Evolutionary conservation across 1,139 yeast species (phyloP).

Genomic region (Candida sanyaensis): DNA sequence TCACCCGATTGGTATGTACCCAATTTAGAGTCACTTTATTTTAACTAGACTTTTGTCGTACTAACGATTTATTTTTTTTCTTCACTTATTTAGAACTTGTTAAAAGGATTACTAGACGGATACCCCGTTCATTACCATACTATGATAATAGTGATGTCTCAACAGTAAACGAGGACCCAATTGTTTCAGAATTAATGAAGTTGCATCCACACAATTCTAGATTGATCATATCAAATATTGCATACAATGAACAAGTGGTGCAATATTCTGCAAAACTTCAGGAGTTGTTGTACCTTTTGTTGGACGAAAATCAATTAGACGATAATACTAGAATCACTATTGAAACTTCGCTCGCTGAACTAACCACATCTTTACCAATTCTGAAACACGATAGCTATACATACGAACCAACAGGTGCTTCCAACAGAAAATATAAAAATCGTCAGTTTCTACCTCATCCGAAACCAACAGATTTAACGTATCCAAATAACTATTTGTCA

Average conservation of each 20-base stretch:
- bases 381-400: constrained; percentile 8
- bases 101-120: constrained; percentile 13
- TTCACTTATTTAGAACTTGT: constrained; percentile 13
- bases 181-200: constrained; percentile 32
- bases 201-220: constrained; percentile 29
- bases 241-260: constrained; percentile 15
- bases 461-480: background rate
- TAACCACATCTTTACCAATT: constrained; percentile 31
- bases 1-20: constrained; percentile 25
- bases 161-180: constrained; percentile 21
- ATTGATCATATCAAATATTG: constrained; percentile 6
- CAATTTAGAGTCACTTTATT: background rate
- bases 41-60: background rate
- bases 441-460: constrained; percentile 11
- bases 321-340: constrained; percentile 31
- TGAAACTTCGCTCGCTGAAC: constrained; percentile 27
- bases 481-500: constrained; percentile 40
- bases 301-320: constrained; percentile 29
- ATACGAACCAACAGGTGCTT: background rate
- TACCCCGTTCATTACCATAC: constrained; percentile 18
- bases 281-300: constrained; percentile 30
- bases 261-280: constrained; percentile 29
- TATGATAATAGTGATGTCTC: constrained; percentile 12
- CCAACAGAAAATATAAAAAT: constrained; percentile 4
- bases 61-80: constrained; percentile 8